phyloP scores from a whole-genome alignment of 345 rosid species.

The Nephelium lappaceum region DNA sequence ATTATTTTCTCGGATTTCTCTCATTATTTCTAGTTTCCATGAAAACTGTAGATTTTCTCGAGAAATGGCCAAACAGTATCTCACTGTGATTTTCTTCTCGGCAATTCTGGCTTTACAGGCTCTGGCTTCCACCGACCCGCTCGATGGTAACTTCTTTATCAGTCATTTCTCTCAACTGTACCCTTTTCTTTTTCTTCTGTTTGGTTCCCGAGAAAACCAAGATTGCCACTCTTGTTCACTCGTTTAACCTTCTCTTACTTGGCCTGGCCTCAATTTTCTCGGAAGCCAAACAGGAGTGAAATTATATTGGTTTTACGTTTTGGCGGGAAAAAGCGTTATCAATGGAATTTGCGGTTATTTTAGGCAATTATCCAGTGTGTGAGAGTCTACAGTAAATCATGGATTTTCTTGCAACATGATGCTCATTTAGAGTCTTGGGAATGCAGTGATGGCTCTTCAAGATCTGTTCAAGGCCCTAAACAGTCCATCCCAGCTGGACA shows the following conservation, averaged over 20 bases:
- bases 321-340: conserved; percentile 19
- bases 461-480: conserved; percentile 63
- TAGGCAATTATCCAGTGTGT: neutral
- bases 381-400: neutral
- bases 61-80: conserved; percentile 33
- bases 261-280: conserved; percentile 14
- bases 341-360: neutral
- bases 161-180: neutral
- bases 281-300: conserved; percentile 21
- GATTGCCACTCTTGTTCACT: neutral
- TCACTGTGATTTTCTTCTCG: conserved; percentile 33
- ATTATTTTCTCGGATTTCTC: neutral
- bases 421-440: too few relatives aligned
- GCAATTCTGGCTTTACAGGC: conserved; percentile 40
- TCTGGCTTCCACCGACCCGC: conserved; percentile 56
- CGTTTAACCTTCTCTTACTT: neutral
- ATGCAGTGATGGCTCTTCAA: conserved; percentile 65
- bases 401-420: neutral
- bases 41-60: conserved; percentile 22
- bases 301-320: neutral
- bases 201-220: conserved; percentile 19
- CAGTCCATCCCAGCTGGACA: conserved; percentile 59
- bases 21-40: conserved; percentile 7
- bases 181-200: conserved; percentile 13
- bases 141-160: conserved; percentile 56